These are phyloP conservation scores for Solanum hybrid DNA, from an alignment of 305 asterid species.

Conservation along the genomic window DNA sequence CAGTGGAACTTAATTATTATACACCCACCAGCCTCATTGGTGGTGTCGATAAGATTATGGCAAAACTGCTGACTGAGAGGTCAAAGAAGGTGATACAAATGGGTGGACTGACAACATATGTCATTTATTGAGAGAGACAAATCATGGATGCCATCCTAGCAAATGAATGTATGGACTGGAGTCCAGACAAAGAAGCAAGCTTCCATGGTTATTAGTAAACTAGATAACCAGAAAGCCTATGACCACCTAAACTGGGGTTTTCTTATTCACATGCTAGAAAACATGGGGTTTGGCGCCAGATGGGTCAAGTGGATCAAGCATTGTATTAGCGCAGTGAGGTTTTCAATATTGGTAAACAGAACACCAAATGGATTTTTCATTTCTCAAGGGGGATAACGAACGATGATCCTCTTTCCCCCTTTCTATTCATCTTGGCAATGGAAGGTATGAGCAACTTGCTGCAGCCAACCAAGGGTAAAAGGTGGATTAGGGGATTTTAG, in stretches of 20 bases:
- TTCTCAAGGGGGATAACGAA: neutral
- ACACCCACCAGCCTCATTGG: neutral
- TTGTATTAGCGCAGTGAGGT: neutral
- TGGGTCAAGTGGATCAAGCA: neutral
- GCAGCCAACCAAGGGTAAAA: neutral
- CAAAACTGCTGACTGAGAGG: neutral
- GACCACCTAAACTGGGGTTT: neutral
- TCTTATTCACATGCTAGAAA: neutral
- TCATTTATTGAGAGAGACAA: neutral
- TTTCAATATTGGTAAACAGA: neutral
- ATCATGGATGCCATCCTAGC: neutral
- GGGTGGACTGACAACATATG: neutral
- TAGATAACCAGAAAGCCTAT: neutral
- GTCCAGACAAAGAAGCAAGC: neutral
- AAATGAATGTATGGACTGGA: neutral
- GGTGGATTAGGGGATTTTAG: neutral
- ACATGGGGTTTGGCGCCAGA: neutral
- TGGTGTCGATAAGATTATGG: neutral
- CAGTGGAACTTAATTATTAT: neutral
- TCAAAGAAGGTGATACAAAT: neutral
- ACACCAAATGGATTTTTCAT: neutral
- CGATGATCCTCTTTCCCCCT: neutral
- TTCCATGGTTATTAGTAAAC: neutral
- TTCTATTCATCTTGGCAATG: neutral
- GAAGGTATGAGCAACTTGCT: neutral